These are phyloP conservation scores for Vitis hybrid DNA, from an alignment of 177 flowering plant genomes.

Conservation along the genomic window DNA sequence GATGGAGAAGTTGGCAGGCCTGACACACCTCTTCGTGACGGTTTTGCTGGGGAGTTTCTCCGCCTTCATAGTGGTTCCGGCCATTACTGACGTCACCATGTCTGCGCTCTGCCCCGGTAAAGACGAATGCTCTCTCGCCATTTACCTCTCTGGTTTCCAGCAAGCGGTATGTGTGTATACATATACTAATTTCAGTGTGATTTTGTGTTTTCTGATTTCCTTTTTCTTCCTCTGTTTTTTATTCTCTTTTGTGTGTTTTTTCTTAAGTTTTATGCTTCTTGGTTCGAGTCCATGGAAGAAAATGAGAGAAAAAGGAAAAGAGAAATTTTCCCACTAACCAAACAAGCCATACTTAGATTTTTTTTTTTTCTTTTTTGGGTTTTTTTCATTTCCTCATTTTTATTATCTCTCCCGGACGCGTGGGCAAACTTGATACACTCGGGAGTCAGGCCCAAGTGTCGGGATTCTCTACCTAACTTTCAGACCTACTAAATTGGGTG, in stretches of 20 bases:
- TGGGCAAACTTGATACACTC: neutral
- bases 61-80: constrained; percentile 30
- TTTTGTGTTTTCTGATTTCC: neutral
- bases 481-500: constrained; percentile 6
- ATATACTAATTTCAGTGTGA: too few relatives aligned
- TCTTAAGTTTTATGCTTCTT: too few relatives aligned
- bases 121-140: constrained; percentile 50
- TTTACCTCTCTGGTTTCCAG: constrained; percentile 49
- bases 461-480: neutral
- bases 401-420: neutral
- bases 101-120: constrained; percentile 38
- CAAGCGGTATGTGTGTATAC: constrained; percentile 26
- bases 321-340: too few relatives aligned
- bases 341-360: neutral
- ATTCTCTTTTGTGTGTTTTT: neutral
- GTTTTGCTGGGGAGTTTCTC: constrained; percentile 28
- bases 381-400: neutral
- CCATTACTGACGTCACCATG: constrained; percentile 51
- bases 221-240: neutral
- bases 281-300: too few relatives aligned
- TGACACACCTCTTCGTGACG: constrained; percentile 38
- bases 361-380: neutral
- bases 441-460: neutral
- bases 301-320: too few relatives aligned
- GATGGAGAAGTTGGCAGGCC: constrained; percentile 21